These are phyloP conservation scores for Monosporascus sp. DNA, from an alignment of 2,329 filamentous ascomycete species.

Conservation along the genomic window DNA sequence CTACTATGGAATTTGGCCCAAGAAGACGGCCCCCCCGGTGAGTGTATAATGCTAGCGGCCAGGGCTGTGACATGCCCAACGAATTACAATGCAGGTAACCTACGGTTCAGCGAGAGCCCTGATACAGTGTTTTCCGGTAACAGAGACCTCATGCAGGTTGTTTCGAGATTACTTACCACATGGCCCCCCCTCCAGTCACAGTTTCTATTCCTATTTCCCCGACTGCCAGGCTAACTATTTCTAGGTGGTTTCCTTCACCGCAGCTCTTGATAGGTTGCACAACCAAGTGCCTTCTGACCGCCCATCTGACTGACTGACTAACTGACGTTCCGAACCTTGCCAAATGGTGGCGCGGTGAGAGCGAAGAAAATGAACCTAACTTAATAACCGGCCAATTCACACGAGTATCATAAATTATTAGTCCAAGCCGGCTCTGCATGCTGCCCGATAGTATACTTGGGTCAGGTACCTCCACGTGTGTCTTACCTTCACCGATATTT, in stretches of 20 bases:
- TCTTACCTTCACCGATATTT: slow-evolving; percentile 33
- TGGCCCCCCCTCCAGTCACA: too few relatives aligned
- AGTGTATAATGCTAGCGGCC: neutral
- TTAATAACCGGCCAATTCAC: neutral
- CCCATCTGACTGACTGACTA: slow-evolving; percentile 1
- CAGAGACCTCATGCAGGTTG: neutral
- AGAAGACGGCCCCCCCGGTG: neutral
- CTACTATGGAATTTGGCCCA: neutral
- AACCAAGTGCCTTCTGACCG: neutral
- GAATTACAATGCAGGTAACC: neutral
- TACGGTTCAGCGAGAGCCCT: neutral
- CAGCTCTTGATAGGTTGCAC: neutral
- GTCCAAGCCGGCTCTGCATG: neutral
- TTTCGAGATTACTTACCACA: too few relatives aligned
- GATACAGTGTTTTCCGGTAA: neutral
- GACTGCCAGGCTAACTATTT: neutral
- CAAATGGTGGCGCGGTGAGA: neutral
- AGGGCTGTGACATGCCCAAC: neutral
- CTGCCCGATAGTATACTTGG: neutral
- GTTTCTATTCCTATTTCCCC: too few relatives aligned
- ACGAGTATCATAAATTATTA: neutral
- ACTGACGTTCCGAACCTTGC: neutral
- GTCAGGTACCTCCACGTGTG: slow-evolving; percentile 9
- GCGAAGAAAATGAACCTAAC: neutral
- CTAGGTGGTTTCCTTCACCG: neutral